Conservation (phyloP, 148 eudicot species). For the Nepenthes gracilis region DNA sequence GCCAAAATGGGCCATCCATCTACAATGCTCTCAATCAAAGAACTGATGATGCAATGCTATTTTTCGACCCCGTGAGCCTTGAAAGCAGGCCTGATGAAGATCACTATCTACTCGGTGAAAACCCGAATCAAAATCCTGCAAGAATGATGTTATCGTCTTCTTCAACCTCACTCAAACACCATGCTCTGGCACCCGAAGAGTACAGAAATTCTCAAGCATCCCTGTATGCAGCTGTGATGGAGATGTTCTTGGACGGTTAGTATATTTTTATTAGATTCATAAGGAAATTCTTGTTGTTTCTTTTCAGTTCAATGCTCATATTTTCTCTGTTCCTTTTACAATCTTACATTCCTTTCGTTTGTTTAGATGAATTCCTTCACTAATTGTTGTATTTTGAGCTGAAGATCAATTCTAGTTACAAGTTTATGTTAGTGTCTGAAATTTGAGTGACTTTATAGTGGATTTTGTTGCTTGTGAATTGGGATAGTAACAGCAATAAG, state of each 20-base stretch:
- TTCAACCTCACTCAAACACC: slow-evolving; percentile 76
- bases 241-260: slow-evolving; percentile 54
- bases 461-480: too few species aligned
- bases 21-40: slow-evolving; percentile 75
- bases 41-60: slow-evolving; percentile 58
- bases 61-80: slow-evolving; percentile 52
- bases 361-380: too few species aligned
- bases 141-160: slow-evolving; percentile 77
- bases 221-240: slow-evolving; percentile 91
- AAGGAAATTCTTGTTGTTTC: too few species aligned
- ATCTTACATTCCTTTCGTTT: too few species aligned
- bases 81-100: slow-evolving; percentile 38
- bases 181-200: slow-evolving; percentile 38
- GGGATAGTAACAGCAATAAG: too few species aligned
- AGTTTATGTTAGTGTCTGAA: too few species aligned
- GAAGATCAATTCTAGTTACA: too few species aligned
- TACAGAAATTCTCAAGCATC: slow-evolving; percentile 46
- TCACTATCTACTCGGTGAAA: slow-evolving; percentile 25
- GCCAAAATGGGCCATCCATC: slow-evolving; percentile 83
- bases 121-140: slow-evolving; percentile 70
- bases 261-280: not conserved
- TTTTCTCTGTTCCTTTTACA: too few species aligned
- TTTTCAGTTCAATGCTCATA: too few species aligned
- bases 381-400: too few species aligned
- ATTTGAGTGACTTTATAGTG: too few species aligned